phyloP scores from a whole-genome alignment of 176 grass and related monocot genomes.

The Cenchrus purpureus region DNA sequence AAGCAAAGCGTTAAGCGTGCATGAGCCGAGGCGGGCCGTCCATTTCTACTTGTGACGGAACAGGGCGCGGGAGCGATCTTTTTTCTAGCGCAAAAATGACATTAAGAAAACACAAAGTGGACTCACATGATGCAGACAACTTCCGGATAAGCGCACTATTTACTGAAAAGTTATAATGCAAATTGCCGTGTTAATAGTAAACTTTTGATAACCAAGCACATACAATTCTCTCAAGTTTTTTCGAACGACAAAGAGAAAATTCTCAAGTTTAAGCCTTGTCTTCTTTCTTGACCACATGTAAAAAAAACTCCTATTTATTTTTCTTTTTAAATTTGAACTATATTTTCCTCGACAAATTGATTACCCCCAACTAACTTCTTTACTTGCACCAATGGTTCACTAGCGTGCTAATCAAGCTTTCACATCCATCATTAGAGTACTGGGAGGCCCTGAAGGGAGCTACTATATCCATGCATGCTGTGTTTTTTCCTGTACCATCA shows the following conservation, averaged over 20 bases:
- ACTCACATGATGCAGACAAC: background rate
- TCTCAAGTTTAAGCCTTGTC: background rate
- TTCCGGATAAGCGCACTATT: background rate
- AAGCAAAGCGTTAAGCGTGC: too few species aligned
- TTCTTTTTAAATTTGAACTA: background rate
- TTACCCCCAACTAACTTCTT: background rate
- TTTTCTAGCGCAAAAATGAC: too few species aligned
- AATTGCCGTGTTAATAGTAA: background rate
- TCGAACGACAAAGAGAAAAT: background rate
- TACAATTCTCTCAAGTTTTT: too few species aligned
- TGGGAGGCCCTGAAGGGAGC: background rate
- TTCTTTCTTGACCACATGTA: background rate
- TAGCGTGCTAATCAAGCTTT: conserved; percentile 35
- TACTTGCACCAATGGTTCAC: conserved; percentile 33
- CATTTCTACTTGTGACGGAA: too few species aligned
- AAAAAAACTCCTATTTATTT: background rate
- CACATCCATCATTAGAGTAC: conserved; percentile 13
- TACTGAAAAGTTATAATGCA: background rate
- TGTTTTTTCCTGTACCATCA: background rate
- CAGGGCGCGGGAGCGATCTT: too few species aligned
- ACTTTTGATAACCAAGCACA: background rate
- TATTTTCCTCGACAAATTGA: conserved; percentile 1
- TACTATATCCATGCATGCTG: background rate
- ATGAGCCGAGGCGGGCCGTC: too few species aligned
- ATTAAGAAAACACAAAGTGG: too few species aligned